These are phyloP conservation scores for Circinella minor DNA, from an alignment of 371 early-diverging fungal species.

Conservation along the genomic window DNA sequence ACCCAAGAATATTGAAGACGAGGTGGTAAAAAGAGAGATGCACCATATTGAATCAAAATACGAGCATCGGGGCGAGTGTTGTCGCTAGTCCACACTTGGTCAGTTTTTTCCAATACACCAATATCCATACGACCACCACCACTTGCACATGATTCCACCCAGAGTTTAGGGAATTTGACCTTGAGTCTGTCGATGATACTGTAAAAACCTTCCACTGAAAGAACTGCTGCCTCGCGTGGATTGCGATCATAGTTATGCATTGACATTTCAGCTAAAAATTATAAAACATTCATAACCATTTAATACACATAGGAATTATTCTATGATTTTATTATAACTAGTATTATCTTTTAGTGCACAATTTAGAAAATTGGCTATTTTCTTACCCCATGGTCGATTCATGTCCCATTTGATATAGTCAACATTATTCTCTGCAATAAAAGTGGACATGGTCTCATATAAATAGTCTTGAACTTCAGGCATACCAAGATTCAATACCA, in stretches of 20 bases:
- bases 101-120: conserved; percentile 22
- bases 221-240: conserved; percentile 32
- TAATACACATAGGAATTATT: too few species aligned
- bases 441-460: conserved; percentile 12
- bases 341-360: too few species aligned
- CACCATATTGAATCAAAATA: conserved; percentile 42
- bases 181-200: conserved; percentile 29
- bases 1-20: conserved; percentile 41
- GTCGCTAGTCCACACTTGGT: conserved; percentile 44
- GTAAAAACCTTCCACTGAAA: conserved; percentile 26
- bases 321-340: too few species aligned
- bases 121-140: conserved; percentile 52
- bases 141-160: conserved; percentile 48
- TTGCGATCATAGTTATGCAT: conserved; percentile 20
- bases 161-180: conserved; percentile 21
- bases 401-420: conserved; percentile 58
- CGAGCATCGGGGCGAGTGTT: conserved; percentile 48
- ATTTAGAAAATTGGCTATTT: conserved; percentile 18
- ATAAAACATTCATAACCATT: too few species aligned
- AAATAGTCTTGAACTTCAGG: conserved; percentile 37
- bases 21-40: conserved; percentile 41
- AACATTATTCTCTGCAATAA: conserved; percentile 28
- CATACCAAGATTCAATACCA: conserved; percentile 36
- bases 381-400: conserved; percentile 39
- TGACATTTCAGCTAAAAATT: conserved; percentile 6